Conservation (phyloP, 1,284 basidiomycete genomes). For the Sporisorium exsertum region DNA sequence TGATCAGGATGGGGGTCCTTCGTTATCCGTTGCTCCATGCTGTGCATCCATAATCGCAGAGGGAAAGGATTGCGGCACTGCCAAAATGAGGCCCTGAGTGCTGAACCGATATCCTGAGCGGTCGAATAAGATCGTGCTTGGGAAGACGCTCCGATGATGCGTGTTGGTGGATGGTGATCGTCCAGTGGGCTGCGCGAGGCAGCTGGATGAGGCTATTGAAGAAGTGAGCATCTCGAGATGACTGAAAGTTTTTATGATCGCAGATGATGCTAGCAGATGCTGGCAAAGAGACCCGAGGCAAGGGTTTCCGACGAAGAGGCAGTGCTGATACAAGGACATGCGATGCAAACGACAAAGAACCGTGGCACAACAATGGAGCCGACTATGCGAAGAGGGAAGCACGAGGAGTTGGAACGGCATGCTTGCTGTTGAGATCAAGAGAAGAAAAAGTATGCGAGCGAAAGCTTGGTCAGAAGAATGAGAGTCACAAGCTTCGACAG, state of each 20-base stretch:
- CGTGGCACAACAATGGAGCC: slow-evolving; percentile 15
- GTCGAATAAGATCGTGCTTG: background rate
- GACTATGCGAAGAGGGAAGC: background rate
- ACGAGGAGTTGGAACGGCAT: background rate
- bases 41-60: background rate
- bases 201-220: background rate
- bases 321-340: slow-evolving; percentile 36
- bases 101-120: background rate
- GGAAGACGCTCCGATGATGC: background rate
- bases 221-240: background rate
- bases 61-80: background rate
- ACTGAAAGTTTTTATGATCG: background rate
- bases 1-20: background rate
- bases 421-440: background rate
- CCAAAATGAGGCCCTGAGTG: background rate
- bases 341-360: slow-evolving; percentile 24
- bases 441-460: background rate
- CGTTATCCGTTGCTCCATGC: background rate
- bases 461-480: background rate
- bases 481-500: slow-evolving; percentile 14
- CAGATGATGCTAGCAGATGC: slow-evolving; percentile 5
- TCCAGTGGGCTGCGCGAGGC: background rate
- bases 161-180: background rate
- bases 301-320: background rate
- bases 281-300: background rate